Evolutionary conservation across 805 yeast genomes (phyloP).

Genomic region (Metschnikowia amazonensis): DNA sequence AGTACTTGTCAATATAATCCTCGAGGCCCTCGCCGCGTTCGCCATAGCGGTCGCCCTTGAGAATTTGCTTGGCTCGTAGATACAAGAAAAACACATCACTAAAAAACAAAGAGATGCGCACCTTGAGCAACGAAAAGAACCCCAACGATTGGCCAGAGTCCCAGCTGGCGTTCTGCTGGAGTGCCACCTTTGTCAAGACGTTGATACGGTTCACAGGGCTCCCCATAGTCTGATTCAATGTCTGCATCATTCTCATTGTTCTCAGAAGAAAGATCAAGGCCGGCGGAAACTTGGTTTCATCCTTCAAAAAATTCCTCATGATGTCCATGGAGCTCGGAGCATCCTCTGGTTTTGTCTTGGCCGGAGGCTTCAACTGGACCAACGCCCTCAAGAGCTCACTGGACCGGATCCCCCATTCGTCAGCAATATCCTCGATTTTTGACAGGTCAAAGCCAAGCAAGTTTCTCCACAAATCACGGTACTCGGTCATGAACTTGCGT

Average conservation of each 20-base stretch:
- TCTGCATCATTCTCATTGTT: slow-evolving; percentile 72
- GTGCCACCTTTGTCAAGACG: slow-evolving; percentile 56
- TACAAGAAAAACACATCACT: slow-evolving; percentile 32
- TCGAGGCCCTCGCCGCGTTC: slow-evolving; percentile 38
- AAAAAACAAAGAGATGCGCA: slow-evolving; percentile 23
- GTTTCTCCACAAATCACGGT: slow-evolving; percentile 60
- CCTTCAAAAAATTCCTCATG: slow-evolving; percentile 54
- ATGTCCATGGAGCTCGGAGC: slow-evolving; percentile 34
- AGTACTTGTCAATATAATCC: slow-evolving; percentile 42
- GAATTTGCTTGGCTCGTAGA: slow-evolving; percentile 31
- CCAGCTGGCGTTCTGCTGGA: slow-evolving; percentile 11
- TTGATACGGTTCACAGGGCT: slow-evolving; percentile 74
- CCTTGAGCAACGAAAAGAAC: slow-evolving; percentile 19
- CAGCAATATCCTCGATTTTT: slow-evolving; percentile 47
- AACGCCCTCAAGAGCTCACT: slow-evolving; percentile 59
- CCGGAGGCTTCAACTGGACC: slow-evolving; percentile 45
- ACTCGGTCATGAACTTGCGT: slow-evolving; percentile 50
- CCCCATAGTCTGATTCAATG: slow-evolving; percentile 58
- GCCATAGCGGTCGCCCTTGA: slow-evolving; percentile 31
- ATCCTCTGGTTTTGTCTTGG: slow-evolving; percentile 26
- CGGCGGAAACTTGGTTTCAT: slow-evolving; percentile 63
- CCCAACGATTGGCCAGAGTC: background rate
- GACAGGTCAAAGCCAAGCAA: slow-evolving; percentile 50
- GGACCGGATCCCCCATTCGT: slow-evolving; percentile 66
- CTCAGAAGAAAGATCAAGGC: slow-evolving; percentile 63